Evolutionary conservation across 768 basidiomycete genomes (phyloP), one percentile per base, ranked within the genome.

Genomic region (Trametes punicea): DNA sequence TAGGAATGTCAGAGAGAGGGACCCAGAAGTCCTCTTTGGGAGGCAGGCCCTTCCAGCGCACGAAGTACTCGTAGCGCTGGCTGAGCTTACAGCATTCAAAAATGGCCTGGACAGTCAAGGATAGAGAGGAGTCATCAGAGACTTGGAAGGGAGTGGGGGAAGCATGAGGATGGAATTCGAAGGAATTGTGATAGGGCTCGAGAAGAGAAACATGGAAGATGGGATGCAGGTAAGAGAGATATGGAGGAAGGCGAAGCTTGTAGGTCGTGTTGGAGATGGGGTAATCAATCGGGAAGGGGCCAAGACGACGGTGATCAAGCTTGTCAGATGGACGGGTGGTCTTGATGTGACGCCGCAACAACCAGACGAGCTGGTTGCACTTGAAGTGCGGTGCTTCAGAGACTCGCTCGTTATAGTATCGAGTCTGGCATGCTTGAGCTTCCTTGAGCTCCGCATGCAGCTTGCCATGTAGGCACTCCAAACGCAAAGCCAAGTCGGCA

Each of bases 261-360:
- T 70, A 74, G 3, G 71, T 45, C 15, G 16, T 8, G 16, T 25
- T 5, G 16, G 59, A 49, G 13, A 42, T 11, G 6, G 65, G 60
- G 39, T 25, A 40, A 41, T 54, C 16, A n/a, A 56, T 42, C 6
- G 41, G 41, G 21, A 42, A 42, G 4, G 41, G 41, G 15, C 41
- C 41, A 20, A 42, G 41, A 21, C 41, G 41, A 7, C 41, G 41
- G 41, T 42, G 41, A 20, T 42, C 41, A 61, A 78, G 72, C 58
- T 78, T 78, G 30, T 64, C 52, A 6, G 72, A 71, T 2, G 76
- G 76, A 11, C 73, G 65, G 18, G 66, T 72, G 9, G 76, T 77
- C 27, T 67, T 67, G 61, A 77, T 74, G 56, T 77, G 71, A n/a
- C 62, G 62, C 6, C 65, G 62, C 2, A 74, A 63, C 4, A 76